A percentile compares a stretch with the other conserved stretches of the same genome.
These are phyloP conservation scores for Alternaria triticimaculans DNA, from an alignment of 2,329 filamentous ascomycete genomes.

Conservation along the genomic window DNA sequence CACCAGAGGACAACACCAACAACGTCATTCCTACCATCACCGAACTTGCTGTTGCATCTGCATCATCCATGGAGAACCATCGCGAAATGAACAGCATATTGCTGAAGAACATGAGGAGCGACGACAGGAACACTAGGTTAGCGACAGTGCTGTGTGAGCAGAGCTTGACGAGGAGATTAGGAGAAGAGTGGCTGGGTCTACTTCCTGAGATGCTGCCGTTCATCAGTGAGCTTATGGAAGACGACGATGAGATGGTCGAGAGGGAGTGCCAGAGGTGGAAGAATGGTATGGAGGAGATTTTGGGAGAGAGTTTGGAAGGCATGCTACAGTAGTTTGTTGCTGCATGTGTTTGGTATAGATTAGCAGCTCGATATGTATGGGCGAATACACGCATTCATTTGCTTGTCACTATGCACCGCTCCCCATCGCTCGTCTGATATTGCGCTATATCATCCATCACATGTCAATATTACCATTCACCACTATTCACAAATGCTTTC, in stretches of 20 bases:
- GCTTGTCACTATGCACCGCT: not conserved
- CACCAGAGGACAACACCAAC: constrained; percentile 50
- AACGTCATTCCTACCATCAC: constrained; percentile 75
- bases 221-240: constrained; percentile 94
- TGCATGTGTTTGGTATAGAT: not conserved
- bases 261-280: constrained; percentile 90
- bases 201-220: constrained; percentile 95
- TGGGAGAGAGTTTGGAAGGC: constrained; percentile 88
- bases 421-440: not conserved
- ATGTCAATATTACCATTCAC: not conserved
- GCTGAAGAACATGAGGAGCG: constrained; percentile 78
- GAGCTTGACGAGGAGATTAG: constrained; percentile 76
- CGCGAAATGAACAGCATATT: constrained; percentile 84
- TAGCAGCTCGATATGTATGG: not conserved
- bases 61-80: constrained; percentile 86
- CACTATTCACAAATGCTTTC: not conserved
- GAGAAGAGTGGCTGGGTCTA: constrained; percentile 91
- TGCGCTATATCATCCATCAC: not conserved
- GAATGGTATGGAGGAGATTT: constrained; percentile 81
- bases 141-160: constrained; percentile 85
- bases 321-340: constrained; percentile 76
- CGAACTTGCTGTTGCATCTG: constrained; percentile 77
- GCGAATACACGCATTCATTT: not conserved
- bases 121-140: constrained; percentile 74
- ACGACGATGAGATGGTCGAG: constrained; percentile 94